phyloP scores from a whole-genome alignment of 495 filamentous ascomycete genomes.

The Evernia prunastri region DNA sequence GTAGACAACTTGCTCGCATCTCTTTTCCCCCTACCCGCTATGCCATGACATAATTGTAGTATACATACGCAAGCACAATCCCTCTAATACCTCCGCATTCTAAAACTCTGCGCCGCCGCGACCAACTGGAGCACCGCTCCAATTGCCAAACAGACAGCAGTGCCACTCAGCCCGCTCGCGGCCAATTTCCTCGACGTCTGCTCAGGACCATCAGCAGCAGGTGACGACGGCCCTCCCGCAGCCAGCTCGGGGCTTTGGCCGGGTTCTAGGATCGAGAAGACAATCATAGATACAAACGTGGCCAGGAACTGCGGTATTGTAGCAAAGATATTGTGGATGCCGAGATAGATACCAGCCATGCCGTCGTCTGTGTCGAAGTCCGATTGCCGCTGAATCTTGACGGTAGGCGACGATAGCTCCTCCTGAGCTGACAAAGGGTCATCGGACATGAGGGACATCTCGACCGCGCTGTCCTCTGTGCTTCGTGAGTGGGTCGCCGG shows the following conservation, averaged over 20 bases:
- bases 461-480: constrained; percentile 15
- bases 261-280: constrained; percentile 68
- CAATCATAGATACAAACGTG: constrained; percentile 61
- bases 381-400: not conserved
- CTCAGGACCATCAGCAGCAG: not conserved
- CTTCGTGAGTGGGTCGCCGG: not conserved
- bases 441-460: constrained; percentile 21
- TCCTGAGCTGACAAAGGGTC: not conserved
- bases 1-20: no score
- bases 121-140: constrained; percentile 35
- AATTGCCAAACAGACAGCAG: constrained; percentile 43
- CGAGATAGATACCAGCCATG: constrained; percentile 68
- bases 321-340: constrained; percentile 74
- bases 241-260: constrained; percentile 70
- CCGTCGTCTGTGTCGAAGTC: constrained; percentile 48
- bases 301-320: constrained; percentile 74
- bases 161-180: constrained; percentile 35
- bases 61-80: not conserved
- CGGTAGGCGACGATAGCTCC: no score
- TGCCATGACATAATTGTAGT: no score
- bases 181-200: not conserved
- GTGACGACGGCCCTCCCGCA: constrained; percentile 36
- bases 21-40: no score
- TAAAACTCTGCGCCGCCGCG: constrained; percentile 32
- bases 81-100: constrained; percentile 5